These are phyloP conservation scores for Xerocomellus chrysenteron DNA, from an alignment of 768 basidiomycete genomes.

Conservation along the genomic window DNA sequence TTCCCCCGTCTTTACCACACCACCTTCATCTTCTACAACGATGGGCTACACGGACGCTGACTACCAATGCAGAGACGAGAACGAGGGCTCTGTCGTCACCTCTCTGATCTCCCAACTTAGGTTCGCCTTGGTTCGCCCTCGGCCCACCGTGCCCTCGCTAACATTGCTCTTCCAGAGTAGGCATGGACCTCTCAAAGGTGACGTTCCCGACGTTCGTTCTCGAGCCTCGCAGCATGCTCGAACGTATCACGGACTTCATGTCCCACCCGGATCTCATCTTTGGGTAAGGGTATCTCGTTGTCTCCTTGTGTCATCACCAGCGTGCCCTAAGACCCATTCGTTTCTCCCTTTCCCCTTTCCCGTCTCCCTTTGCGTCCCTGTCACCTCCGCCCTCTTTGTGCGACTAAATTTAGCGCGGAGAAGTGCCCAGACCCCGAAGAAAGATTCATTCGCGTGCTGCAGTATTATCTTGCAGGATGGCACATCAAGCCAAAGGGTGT, in stretches of 20 bases:
- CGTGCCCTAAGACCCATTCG: conserved; percentile 22
- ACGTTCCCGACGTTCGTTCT: conserved; percentile 94
- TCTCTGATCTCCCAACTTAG: conserved; percentile 87
- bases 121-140: conserved; percentile 38
- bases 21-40: conserved; percentile 1
- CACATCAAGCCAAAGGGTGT: conserved; percentile 99
- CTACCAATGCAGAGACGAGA: conserved; percentile 69
- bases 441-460: conserved; percentile 85
- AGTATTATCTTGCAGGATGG: conserved; percentile 98
- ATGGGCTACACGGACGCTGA: conserved; percentile 37
- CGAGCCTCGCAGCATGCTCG: conserved; percentile 95
- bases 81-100: conserved; percentile 88
- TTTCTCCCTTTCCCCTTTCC: neutral
- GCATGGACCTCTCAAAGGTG: conserved; percentile 95
- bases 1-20: conserved; percentile 31
- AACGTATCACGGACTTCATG: conserved; percentile 99
- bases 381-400: neutral
- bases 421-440: conserved; percentile 81
- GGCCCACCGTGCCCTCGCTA: conserved; percentile 3
- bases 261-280: conserved; percentile 97
- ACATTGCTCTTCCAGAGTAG: conserved; percentile 55
- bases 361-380: neutral
- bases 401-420: conserved; percentile 59
- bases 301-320: conserved; percentile 14
- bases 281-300: conserved; percentile 55